Conservation (phyloP, 345 rosid genomes). For the Linum trigynum region DNA sequence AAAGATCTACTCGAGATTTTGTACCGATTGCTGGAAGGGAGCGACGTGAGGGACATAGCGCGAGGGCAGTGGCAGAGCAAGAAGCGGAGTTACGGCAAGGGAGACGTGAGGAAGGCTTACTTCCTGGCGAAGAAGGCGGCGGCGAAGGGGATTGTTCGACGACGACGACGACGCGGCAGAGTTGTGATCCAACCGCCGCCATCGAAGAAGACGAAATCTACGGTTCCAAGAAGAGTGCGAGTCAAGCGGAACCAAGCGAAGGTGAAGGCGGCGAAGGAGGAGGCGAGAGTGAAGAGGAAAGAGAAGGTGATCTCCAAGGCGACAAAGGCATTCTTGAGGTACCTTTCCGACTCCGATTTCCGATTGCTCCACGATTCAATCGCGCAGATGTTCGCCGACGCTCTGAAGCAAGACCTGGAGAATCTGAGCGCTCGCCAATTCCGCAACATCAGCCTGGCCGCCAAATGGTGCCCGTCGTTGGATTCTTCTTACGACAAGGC, state of each 20-base stretch:
- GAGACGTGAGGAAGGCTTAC: neutral
- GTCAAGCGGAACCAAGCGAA: neutral
- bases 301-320: neutral
- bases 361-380: neutral
- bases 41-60: neutral
- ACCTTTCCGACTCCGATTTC: neutral
- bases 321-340: neutral
- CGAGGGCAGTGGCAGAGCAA: neutral
- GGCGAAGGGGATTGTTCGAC: neutral
- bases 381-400: conserved; percentile 2
- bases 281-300: neutral
- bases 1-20: conserved; percentile 9
- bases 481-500: neutral
- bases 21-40: too few relatives aligned
- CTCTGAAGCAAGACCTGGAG: neutral
- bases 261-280: neutral
- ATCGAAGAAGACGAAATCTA: neutral
- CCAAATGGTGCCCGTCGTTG: conserved; percentile 16
- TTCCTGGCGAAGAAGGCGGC: neutral
- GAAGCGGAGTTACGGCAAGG: neutral
- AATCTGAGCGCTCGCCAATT: neutral
- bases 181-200: neutral
- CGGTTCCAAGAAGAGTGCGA: neutral
- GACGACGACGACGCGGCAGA: neutral
- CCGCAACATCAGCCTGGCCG: conserved; percentile 10